Evolutionary conservation across 768 basidiomycete species (phyloP), one percentile per base, ranked within the genome.

Genomic region (Rhodotorula babjevae): DNA sequence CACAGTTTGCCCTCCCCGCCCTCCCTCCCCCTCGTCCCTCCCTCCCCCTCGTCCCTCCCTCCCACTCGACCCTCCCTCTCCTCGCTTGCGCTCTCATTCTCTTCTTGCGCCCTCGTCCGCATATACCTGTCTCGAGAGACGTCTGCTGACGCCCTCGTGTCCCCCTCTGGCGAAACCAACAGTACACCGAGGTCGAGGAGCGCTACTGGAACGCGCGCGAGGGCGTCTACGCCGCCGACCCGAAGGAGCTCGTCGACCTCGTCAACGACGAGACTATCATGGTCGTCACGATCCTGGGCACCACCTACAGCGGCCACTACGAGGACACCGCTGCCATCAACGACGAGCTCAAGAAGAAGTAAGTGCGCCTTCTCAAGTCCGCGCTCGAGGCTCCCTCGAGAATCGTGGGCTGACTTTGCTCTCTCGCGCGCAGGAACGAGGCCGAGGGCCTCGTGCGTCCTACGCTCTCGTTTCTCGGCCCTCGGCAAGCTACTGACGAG

Each of bases 181-280:
- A 52, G 50, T 52, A 78, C 68, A 69, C 78, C 36, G 80, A 79
- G 53, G 78, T 82, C 33, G 81, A 82, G 67, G 80, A 81, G 65
- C 74, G 75, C 55, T 82, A 75, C 71, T 79, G 67, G 76, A 78
- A 75, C 76, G 77, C 74, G 73, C 63, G 60, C 3, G 33, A 47
- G 25, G 79, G 77, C 40, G 52, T 77, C 63, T 81, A 80, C 69
- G 68, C 78, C 27, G 73, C 79, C 61, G 78, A 81, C 53, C 81
- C 81, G 16, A 69, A 80, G 55, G 78, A 80, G 70, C 77, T 76
- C 12, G 77, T 76, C 57, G 79, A 78, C 44, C 70, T 81, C 19
- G 79, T 80, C 46, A 80, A 82, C 67, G 80, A 81, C 72, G 80
- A 81, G 75, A 82, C 81, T 9, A 77, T 80, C 67, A 62, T 79